Percentiles rank a stretch among this genome's conserved stretches.
Evolutionary conservation across 805 yeast genomes (phyloP).

Genomic region (Saccharomycopsis malanga): DNA sequence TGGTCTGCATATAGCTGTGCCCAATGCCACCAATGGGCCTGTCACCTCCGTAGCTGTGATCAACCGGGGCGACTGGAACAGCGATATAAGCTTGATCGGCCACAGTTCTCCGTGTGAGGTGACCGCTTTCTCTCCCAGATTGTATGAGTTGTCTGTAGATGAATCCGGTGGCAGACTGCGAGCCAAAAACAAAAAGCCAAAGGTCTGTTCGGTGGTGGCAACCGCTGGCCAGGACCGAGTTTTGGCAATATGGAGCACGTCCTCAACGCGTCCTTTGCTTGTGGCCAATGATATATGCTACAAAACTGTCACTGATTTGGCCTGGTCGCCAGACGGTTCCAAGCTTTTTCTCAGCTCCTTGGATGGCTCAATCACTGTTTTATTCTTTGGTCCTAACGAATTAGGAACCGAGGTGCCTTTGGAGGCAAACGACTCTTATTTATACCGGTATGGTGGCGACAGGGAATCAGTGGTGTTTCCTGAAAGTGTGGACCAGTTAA

Average conservation of each 20-base stretch:
- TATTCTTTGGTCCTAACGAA: conserved; percentile 57
- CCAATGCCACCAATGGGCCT: conserved; percentile 81
- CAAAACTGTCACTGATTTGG: conserved; percentile 79
- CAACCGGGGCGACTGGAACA: conserved; percentile 74
- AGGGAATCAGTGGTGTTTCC: conserved; percentile 80
- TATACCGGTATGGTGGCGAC: conserved; percentile 82
- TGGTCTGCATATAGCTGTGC: conserved; percentile 80
- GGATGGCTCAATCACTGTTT: conserved; percentile 73
- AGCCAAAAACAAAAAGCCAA: conserved; percentile 28
- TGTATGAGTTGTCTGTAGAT: conserved; percentile 38
- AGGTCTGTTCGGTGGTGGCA: conserved; percentile 69
- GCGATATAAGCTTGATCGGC: conserved; percentile 68
- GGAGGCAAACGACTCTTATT: conserved; percentile 58
- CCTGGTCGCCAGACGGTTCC: conserved; percentile 82
- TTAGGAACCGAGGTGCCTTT: conserved; percentile 57
- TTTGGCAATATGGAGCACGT: conserved; percentile 82
- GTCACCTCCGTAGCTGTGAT: conserved; percentile 67
- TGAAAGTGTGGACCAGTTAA: conserved; percentile 74
- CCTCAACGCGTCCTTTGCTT: conserved; percentile 65
- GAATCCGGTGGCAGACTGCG: conserved; percentile 22
- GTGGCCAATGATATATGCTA: conserved; percentile 70
- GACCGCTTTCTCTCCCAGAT: conserved; percentile 63
- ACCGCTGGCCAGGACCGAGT: conserved; percentile 94
- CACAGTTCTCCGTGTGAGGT: conserved; percentile 85
- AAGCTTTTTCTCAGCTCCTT: conserved; percentile 69